Base-by-base conservation (phyloP, 106 monocot genomes). In the Allium cepa region DNA sequence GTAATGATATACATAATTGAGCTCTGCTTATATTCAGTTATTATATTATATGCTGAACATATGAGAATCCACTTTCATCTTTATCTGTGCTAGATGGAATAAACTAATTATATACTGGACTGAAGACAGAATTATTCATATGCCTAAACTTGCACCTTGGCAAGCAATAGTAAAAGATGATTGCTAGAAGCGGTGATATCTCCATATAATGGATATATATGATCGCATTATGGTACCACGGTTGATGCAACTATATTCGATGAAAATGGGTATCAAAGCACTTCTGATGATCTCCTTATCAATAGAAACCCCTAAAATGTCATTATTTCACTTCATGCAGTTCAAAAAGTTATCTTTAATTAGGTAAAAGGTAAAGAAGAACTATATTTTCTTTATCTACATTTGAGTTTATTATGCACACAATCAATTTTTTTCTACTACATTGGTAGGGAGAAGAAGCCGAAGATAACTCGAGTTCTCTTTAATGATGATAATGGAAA, bases 191-290 rank as follows among this genome's bases (percentile, higher is more conserved):
- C 87, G 11, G 91, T 86, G 0, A 72, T 91, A 8, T 72, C 77
- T 0, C 91, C 91, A 0, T 91, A 72, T 77, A 91, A 91, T 17
- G 91, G 91, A 50, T 91, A 77, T 83, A 5, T 91, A 77, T 17
- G 87, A 91, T 59, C 91, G 86, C 60, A 10, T 91, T 79, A 81
- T 16, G 91, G 91, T 7, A 91, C 91, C 16, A 91, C 87, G 67
- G 72, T 87, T 17, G 91, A 83, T 8, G 91, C 83, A 56, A 91
- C 86, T 14, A 81, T 91, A 72, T 91, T 91, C 66, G 72, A 79
- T 58, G 77, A 75, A 69, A 26, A 62, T 10, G 91, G 87, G 5
- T 80, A 56, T 71, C 81, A 86, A 26, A 63, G 56, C 60, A 87
- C 91, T 1, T 86, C 91, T 17, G 87, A 84, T 15, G 79, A 91